Conservation (phyloP, 805 yeast species). For the Barnettozyma botsteinii region DNA sequence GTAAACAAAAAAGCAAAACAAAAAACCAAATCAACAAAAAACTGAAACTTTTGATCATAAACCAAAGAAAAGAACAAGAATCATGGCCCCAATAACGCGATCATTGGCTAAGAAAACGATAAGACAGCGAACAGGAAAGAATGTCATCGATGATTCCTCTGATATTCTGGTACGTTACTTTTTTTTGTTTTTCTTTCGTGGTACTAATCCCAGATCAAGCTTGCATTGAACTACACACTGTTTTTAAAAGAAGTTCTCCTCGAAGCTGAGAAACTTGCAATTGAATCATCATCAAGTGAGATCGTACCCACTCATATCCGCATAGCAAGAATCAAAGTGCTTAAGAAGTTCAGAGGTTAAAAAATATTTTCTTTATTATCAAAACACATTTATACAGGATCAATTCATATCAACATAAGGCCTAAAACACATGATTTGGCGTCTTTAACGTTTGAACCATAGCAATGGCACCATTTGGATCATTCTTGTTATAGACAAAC, state of each 20-base stretch:
- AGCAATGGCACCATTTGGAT: conserved; percentile 67
- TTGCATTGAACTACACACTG: conserved; percentile 42
- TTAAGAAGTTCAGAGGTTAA: conserved; percentile 34
- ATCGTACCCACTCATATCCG: conserved; percentile 38
- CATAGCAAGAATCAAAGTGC: conserved; percentile 28
- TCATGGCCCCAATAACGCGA: no score
- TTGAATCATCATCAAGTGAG: conserved; percentile 36
- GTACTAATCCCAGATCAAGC: conserved; percentile 8
- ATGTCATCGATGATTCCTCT: neutral
- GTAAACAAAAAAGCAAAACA: no score
- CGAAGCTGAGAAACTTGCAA: conserved; percentile 35
- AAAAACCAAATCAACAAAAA: no score
- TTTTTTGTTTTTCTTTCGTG: neutral
- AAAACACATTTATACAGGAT: neutral
- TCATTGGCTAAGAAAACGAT: no score
- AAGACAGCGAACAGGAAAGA: no score
- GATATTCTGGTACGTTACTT: neutral
- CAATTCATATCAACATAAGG: neutral
- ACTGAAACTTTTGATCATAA: no score
- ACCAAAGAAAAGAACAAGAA: no score
- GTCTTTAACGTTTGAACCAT: conserved; percentile 43
- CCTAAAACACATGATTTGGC: conserved; percentile 30
- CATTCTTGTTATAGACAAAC: conserved; percentile 85
- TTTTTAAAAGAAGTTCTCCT: conserved; percentile 35
- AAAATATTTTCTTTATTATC: neutral